phyloP scores from a whole-genome alignment of 495 filamentous ascomycete genomes.

The Penicillium parvum region DNA sequence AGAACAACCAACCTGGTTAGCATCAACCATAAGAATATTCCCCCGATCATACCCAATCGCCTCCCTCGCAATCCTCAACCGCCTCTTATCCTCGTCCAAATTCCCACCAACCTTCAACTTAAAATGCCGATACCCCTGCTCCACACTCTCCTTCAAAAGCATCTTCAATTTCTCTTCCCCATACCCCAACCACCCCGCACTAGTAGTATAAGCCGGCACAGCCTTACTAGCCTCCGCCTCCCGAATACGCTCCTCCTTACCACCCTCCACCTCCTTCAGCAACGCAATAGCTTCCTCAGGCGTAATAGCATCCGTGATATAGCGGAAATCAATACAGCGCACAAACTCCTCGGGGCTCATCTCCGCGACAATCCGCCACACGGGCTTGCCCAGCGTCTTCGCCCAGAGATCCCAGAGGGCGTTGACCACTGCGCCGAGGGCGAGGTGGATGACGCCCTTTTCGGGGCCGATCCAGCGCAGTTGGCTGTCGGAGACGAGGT shows the following conservation, averaged over 20 bases:
- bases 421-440: slow-evolving; percentile 85
- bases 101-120: slow-evolving; percentile 84
- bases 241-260: slow-evolving; percentile 61
- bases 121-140: slow-evolving; percentile 78
- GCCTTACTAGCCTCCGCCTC: slow-evolving; percentile 67
- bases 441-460: slow-evolving; percentile 92
- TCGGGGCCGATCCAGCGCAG: slow-evolving; percentile 94
- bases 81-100: slow-evolving; percentile 62
- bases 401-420: slow-evolving; percentile 96
- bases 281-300: slow-evolving; percentile 77
- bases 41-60: slow-evolving; percentile 83
- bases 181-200: slow-evolving; percentile 93
- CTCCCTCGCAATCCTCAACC: slow-evolving; percentile 70
- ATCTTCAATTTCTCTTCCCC: slow-evolving; percentile 75
- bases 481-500: slow-evolving; percentile 85
- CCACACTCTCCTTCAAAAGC: slow-evolving; percentile 66
- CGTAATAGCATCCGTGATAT: slow-evolving; percentile 90
- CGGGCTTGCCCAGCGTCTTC: slow-evolving; percentile 76
- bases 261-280: slow-evolving; percentile 55
- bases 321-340: slow-evolving; percentile 84
- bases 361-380: slow-evolving; percentile 85
- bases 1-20: slow-evolving; percentile 71
- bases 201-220: slow-evolving; percentile 88
- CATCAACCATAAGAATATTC: slow-evolving; percentile 91
- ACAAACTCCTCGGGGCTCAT: slow-evolving; percentile 88